Percentiles rank a stretch among this genome's conserved stretches.
Conservation (phyloP, 2,329 filamentous ascomycete genomes). For the Aspergillus sp. region DNA sequence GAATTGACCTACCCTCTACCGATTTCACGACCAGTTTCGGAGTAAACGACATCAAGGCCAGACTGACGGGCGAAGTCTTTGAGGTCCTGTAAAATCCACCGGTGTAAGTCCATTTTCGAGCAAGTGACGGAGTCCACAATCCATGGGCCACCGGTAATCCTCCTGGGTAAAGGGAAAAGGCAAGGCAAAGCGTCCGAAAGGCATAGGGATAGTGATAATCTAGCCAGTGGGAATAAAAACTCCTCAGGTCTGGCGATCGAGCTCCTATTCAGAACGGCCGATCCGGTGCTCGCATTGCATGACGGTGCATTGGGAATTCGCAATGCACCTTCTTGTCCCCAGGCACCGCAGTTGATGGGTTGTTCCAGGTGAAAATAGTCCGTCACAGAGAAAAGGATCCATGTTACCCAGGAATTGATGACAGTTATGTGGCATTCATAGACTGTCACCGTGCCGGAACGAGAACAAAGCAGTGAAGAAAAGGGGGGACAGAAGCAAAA, state of each 20-base stretch:
- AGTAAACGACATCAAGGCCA: constrained; percentile 96
- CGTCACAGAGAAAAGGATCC: no score
- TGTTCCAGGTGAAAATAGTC: no score
- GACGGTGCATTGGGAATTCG: no score
- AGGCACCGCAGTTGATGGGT: no score
- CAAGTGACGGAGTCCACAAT: constrained; percentile 17
- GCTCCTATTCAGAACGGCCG: no score
- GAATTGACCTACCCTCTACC: constrained; percentile 73
- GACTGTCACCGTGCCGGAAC: neutral
- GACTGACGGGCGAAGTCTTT: constrained; percentile 99
- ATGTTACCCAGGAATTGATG: neutral
- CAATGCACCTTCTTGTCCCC: no score
- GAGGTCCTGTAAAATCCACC: constrained; percentile 83
- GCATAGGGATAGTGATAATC: neutral
- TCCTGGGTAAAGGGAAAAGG: constrained; percentile 6
- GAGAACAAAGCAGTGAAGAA: neutral
- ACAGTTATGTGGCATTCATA: neutral
- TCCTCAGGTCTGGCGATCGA: no score
- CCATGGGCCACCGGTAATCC: constrained; percentile 15
- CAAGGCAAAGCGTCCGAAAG: neutral
- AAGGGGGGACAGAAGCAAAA: neutral
- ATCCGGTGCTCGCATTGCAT: no score
- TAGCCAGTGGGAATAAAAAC: no score
- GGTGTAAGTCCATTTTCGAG: constrained; percentile 73
- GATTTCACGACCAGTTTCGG: constrained; percentile 89